Conservation (phyloP, 495 filamentous ascomycete species). For the Penicilliopsis zonata region DNA sequence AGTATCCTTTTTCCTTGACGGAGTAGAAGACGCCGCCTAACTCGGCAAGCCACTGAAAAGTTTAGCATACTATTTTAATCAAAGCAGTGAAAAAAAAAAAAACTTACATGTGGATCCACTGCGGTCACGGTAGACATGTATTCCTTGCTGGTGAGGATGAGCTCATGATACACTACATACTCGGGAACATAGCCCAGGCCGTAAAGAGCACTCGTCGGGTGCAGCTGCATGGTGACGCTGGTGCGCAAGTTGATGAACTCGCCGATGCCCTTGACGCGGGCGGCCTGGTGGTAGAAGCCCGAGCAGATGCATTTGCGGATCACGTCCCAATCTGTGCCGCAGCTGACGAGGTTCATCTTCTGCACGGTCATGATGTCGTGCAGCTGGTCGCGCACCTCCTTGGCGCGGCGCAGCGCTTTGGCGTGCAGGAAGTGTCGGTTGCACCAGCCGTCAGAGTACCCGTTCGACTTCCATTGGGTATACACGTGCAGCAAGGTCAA, state of each 20-base stretch:
- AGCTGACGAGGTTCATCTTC: constrained; percentile 77
- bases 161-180: constrained; percentile 96
- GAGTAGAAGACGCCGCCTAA: constrained; percentile 98
- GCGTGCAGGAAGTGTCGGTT: constrained; percentile 84
- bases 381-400: constrained; percentile 89
- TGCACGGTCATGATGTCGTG: constrained; percentile 91
- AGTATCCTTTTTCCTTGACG: constrained; percentile 96
- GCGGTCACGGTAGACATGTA: constrained; percentile 98
- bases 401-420: constrained; percentile 79
- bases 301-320: constrained; percentile 95
- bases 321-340: constrained; percentile 93
- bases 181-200: constrained; percentile 89
- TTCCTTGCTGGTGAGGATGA: constrained; percentile 93
- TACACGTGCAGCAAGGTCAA: constrained; percentile 93
- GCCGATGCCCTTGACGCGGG: constrained; percentile 88
- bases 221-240: constrained; percentile 82
- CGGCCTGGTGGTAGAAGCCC: constrained; percentile 98
- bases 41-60: constrained; percentile 74
- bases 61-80: constrained; percentile 2
- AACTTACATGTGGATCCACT: constrained; percentile 74
- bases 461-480: constrained; percentile 88
- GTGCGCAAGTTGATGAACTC: constrained; percentile 97
- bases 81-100: neutral
- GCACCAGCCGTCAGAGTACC: constrained; percentile 85
- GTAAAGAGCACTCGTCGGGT: constrained; percentile 87